phyloP scores from a whole-genome alignment of 148 eudicot species.

The Chenopodium quinoa region DNA sequence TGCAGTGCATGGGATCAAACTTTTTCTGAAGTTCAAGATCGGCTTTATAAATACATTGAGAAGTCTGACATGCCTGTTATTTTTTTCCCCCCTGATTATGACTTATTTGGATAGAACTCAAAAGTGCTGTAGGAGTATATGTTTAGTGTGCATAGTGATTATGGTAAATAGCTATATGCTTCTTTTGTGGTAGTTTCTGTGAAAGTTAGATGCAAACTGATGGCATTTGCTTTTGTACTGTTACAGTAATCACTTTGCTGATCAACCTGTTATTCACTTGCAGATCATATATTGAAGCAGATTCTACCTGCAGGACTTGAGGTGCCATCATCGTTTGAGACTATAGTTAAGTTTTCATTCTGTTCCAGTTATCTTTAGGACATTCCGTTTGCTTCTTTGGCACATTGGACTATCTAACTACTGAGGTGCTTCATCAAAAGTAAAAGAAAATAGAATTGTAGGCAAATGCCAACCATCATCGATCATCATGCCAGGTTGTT shows the following conservation, averaged over 20 bases:
- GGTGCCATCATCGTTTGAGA: conserved; percentile 95
- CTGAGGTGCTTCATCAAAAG: neutral
- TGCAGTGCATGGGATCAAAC: neutral
- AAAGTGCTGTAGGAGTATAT: neutral
- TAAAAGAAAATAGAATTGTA: neutral
- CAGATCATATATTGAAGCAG: conserved; percentile 93
- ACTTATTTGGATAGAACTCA: neutral
- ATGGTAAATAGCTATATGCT: neutral
- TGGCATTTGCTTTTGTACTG: neutral
- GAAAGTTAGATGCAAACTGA: neutral
- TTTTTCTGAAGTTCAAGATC: neutral
- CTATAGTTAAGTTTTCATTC: conserved; percentile 81
- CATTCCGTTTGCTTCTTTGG: neutral
- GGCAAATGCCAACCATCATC: neutral
- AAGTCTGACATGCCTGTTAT: neutral
- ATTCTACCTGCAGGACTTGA: conserved; percentile 86
- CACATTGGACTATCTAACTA: neutral
- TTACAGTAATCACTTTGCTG: conserved; percentile 2
- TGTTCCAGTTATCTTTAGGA: conserved; percentile 6
- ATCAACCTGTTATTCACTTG: conserved; percentile 25
- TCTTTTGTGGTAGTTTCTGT: neutral
- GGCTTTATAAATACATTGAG: neutral
- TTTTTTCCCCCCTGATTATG: neutral
- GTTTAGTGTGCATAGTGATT: neutral
- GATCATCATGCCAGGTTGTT: neutral